Evolutionary conservation across 106 monocot genomes (phyloP), one percentile per base, ranked within the genome.

Genomic region (Hemerocallis citrina): DNA sequence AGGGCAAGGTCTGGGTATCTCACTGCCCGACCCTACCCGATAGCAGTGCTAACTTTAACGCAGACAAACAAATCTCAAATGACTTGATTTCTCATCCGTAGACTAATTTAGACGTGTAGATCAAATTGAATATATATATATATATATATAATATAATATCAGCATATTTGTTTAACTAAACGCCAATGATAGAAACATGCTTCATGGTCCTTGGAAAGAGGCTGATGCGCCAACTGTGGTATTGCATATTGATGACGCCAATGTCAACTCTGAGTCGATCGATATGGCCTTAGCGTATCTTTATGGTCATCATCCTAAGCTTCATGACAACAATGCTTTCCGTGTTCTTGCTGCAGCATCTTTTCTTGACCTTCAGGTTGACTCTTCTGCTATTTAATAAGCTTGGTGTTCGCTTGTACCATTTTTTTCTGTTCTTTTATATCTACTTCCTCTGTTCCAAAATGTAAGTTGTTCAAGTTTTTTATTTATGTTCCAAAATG

Each of bases 161-260:
- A n/a, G n/a, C n/a, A n/a, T n/a, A n/a, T n/a, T n/a, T n/a, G 54
- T n/a, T 54, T 54, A 54, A 32, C 52, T 62, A 33, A 30, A 19
- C 20, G 23, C 55, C 12, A 65, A 42, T 46, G 24, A 44, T 42
- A 96, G 98, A 68, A 98, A 91, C 63, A 98, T 98, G 98, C 86
- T 98, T 40, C 85, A 98, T 70, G 98, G 98, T 54, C 98, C 98
- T 35, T 98, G 98, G 98, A 98, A 88, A 60, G 98, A 98, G 72
- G 91, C 88, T 31, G 88, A 62, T 44, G 79, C 85, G 0, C 88
- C 91, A 12, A 92, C 79, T 28, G 31, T 98, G 32, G 72, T 75
- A 5, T 77, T 98, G 68, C 71, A 85, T 19, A 82, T 92, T 22
- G 98, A 98, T 55, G 98, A 98, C 55, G 42, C 85, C 24, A 92